These are phyloP conservation scores for Diaporthe citriasiana DNA, from an alignment of 2,329 filamentous ascomycete species.

Conservation along the genomic window DNA sequence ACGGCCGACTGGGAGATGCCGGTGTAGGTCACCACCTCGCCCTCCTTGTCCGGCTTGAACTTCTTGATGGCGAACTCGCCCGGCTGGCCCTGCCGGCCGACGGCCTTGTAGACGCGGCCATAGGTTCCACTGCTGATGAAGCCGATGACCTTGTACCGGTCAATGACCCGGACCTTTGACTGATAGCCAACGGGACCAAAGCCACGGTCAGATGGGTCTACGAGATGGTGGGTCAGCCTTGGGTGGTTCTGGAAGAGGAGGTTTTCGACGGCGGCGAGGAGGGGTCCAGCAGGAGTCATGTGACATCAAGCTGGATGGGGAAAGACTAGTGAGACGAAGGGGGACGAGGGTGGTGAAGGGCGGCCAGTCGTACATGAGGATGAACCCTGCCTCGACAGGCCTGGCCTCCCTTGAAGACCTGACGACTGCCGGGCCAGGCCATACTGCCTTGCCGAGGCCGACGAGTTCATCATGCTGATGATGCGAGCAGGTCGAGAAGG, in stretches of 20 bases:
- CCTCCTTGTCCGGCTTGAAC: constrained; percentile 99
- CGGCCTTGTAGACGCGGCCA: constrained; percentile 96
- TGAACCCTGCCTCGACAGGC: constrained; percentile 41
- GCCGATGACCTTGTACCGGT: constrained; percentile 95
- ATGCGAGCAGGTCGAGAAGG: neutral
- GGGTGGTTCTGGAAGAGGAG: neutral
- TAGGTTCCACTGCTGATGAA: constrained; percentile 99
- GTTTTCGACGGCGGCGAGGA: neutral
- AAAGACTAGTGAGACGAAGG: constrained; percentile 43
- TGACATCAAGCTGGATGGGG: constrained; percentile 46
- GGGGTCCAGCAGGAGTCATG: neutral
- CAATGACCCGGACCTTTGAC: constrained; percentile 88
- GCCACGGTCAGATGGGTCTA: constrained; percentile 69
- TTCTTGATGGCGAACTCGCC: constrained; percentile 99
- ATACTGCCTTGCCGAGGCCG: constrained; percentile 39
- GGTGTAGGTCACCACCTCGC: constrained; percentile 93
- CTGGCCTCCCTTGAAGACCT: constrained; percentile 38
- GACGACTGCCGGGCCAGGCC: constrained; percentile 42
- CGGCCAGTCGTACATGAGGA: constrained; percentile 38
- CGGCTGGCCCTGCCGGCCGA: constrained; percentile 78
- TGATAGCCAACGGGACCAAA: constrained; percentile 66
- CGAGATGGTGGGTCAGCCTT: constrained; percentile 53
- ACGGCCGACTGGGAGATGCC: constrained; percentile 98
- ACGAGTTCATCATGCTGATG: constrained; percentile 41
- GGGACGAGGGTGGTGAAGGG: constrained; percentile 18